These are phyloP conservation scores for Trichoderma lentiforme DNA, from an alignment of 2,329 filamentous ascomycete genomes.

Conservation along the genomic window DNA sequence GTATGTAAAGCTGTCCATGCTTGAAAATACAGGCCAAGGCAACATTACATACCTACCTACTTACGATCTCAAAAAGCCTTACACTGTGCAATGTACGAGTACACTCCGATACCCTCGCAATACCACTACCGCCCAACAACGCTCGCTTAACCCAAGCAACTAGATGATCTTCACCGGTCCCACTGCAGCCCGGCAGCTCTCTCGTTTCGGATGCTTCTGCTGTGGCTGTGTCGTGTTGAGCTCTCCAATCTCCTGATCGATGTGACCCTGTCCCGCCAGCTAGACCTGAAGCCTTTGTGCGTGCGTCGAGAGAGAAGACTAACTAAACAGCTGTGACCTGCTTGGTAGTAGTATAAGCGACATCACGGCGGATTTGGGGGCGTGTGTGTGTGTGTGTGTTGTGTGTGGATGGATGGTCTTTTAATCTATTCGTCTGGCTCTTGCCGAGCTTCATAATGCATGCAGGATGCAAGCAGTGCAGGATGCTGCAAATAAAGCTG, in stretches of 20 bases:
- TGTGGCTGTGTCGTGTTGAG: not conserved
- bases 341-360: not conserved
- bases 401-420: not conserved
- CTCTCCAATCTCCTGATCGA: not conserved
- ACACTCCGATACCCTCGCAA: not conserved
- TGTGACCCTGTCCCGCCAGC: not conserved
- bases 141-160: constrained; percentile 7
- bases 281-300: not conserved
- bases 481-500: not conserved
- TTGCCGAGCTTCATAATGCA: not conserved
- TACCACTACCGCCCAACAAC: not conserved
- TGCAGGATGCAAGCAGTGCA: not conserved
- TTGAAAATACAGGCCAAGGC: not conserved
- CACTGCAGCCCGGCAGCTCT: constrained; percentile 6
- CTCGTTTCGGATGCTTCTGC: not conserved
- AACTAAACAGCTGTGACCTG: not conserved
- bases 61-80: not conserved
- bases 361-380: not conserved
- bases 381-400: not conserved
- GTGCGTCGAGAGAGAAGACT: not conserved
- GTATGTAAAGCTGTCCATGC: not conserved
- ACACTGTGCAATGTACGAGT: not conserved
- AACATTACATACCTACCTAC: not conserved
- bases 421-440: not conserved
- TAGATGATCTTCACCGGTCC: constrained; percentile 10